Evolutionary conservation across 495 filamentous ascomycete genomes (phyloP), one percentile per base, ranked within the genome.

Genomic region (Neurospora tetrasperma): DNA sequence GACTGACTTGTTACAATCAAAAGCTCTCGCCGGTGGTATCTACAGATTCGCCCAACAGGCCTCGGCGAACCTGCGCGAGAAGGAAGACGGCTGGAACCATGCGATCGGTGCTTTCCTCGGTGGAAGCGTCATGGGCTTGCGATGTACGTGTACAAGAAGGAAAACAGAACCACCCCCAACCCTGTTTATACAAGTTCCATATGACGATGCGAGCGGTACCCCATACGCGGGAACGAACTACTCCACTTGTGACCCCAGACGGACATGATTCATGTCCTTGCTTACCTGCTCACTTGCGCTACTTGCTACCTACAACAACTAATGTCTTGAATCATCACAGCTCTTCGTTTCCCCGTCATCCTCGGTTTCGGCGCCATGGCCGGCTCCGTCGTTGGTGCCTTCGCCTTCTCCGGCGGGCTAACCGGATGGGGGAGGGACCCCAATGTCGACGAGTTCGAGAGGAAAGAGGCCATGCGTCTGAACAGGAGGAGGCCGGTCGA

Each of bases 331-430:
- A 14, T 10, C 27, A 20, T 41, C 18, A 12, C 70, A 82, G 95
- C 86, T 73, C 89, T 93, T 70, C 89, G 92, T 11, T 88, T 95
- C 77, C 90, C 95, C 43, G 86, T 88, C n/a, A 84, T 97, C 70
- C 75, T 99, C 31, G 95, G 93, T 43, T 91, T 89, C 78, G 94
- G 94, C 69, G 85, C 87, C 42, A 83, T 85, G 39, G 82, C 92
- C 43, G 90, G 92, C 16, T 81, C 90, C 48, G 71, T 87, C 62
- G 84, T 96, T 80, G 88, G 87, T 44, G 84, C 87, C 18, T 96
- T 90, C 80, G 89, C 93, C 74, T 97, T 89, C 83, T 92, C 91
- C 5, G 94, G 94, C 54, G 93, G 91, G 48, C 85, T 84, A 3
- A 90, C 88, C 59, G 88, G 88, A 74, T 82, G 82, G 76, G 83